phyloP scores from a whole-genome alignment of 768 basidiomycete species.

The Lactarius deliciosus region DNA sequence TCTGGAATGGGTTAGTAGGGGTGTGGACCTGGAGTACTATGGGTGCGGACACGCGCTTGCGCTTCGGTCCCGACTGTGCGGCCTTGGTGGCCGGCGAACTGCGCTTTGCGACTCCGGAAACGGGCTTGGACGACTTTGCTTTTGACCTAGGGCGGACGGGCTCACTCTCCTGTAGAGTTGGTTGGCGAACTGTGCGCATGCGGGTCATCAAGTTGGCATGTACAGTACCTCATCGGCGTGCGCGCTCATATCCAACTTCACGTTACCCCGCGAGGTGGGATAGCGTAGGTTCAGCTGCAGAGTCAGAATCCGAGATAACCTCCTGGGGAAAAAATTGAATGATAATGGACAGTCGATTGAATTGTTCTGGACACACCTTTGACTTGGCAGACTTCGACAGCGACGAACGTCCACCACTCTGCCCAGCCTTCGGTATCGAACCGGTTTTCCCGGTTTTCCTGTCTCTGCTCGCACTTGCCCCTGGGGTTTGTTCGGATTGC shows the following conservation, averaged over 20 bases:
- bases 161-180: constrained; percentile 9
- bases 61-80: constrained; percentile 8
- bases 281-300: constrained; percentile 4
- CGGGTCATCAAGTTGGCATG: not conserved
- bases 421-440: constrained; percentile 4
- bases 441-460: not conserved
- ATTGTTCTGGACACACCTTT: constrained; percentile 9
- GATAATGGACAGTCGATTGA: not conserved
- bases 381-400: constrained; percentile 19
- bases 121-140: not conserved
- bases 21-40: constrained; percentile 10
- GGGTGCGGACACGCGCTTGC: constrained; percentile 7
- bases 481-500: not conserved
- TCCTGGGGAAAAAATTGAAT: constrained; percentile 12
- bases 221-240: constrained; percentile 2
- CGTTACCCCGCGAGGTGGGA: constrained; percentile 9
- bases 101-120: constrained; percentile 1
- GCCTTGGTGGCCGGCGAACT: not conserved
- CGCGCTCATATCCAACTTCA: not conserved
- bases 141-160: constrained; percentile 8
- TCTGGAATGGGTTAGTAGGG: not conserved
- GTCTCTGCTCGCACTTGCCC: not conserved
- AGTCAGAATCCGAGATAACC: constrained; percentile 25
- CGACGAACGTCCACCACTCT: constrained; percentile 4
- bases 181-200: not conserved